Evolutionary conservation across 163 green algal genomes (phyloP), one percentile per base, ranked within the genome.

Genomic region (Scenedesmus sp.): DNA sequence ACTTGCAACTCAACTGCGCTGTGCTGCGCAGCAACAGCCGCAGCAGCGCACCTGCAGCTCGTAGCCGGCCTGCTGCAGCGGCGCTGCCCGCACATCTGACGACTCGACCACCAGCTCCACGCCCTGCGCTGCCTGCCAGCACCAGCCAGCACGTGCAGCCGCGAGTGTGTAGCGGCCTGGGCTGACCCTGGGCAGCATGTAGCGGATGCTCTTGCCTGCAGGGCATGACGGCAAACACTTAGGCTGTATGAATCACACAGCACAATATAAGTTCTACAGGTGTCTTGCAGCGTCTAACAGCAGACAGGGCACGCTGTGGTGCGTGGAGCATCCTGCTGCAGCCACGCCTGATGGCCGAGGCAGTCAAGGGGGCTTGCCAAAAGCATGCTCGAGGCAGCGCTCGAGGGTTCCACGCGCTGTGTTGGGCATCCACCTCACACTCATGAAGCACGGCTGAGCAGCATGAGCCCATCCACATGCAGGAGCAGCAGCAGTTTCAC

Each of bases 21-120:
- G 43, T 42, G 70, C 0, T 5, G 24, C 51, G 79, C 65, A 78
- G 51, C 56, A 56, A 72, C n/a, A 16, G 15, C 35, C 24, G 4
- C 40, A 70, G 30, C 65, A 59, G 37, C 61, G 42, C 65, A 89
- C 85, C 85, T 89, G 85, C 46, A 84, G 42, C 10, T 85, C 33
- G 46, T 78, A 90, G 37, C 70, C 85, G 37, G 44, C 37, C 16
- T 90, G 85, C 49, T 85, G 22, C 46, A 90, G 85, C 24, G 13
- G 30, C 65, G 85, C n/a, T 37, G 85, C 85, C 72, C 61, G 33
- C 1, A 85, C 85, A 73, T 90, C 85, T n/a, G 59, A 33, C 13
- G 65, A 42, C 3, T 83, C 43, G 5, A 89, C 43, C 2, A 49
- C 24, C 65, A 85, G 30, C 4, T 90, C n/a, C 9, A 73, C 72